phyloP scores from a whole-genome alignment of 2,329 filamentous ascomycete species.

The Blumeria graminis region DNA sequence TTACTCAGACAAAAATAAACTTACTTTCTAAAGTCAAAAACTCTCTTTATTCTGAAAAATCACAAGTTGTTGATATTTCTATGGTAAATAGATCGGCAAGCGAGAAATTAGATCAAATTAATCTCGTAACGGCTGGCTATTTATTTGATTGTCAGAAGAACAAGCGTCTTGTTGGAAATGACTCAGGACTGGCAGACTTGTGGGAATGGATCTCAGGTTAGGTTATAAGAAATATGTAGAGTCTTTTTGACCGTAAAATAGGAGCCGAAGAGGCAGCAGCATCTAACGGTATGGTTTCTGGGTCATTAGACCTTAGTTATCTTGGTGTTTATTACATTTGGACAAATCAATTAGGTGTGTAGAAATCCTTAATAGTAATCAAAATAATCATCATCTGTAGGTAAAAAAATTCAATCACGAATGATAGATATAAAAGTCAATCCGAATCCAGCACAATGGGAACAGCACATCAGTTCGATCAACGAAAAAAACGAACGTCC shows the following conservation, averaged over 20 bases:
- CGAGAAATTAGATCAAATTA: slow-evolving; percentile 20
- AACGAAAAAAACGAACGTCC: slow-evolving; percentile 38
- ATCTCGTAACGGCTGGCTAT: slow-evolving; percentile 36
- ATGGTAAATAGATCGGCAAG: slow-evolving; percentile 3
- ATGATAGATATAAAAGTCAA: slow-evolving; percentile 21
- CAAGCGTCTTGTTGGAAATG: slow-evolving; percentile 39
- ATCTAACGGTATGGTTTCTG: slow-evolving; percentile 44
- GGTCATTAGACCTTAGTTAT: slow-evolving; percentile 48
- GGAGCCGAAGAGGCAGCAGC: slow-evolving; percentile 39
- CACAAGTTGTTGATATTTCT: slow-evolving; percentile 9
- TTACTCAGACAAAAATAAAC: slow-evolving; percentile 2
- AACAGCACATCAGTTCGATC: slow-evolving; percentile 36
- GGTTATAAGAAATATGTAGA: not conserved
- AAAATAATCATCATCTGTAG: slow-evolving; percentile 14
- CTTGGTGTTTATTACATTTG: slow-evolving; percentile 51
- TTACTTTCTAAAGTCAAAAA: slow-evolving; percentile 13
- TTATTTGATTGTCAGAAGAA: slow-evolving; percentile 42
- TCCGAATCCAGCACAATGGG: slow-evolving; percentile 28
- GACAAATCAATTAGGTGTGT: slow-evolving; percentile 39
- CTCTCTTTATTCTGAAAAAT: slow-evolving; percentile 6
- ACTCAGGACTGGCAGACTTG: slow-evolving; percentile 52
- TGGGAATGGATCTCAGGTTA: slow-evolving; percentile 54
- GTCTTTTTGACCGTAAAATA: not conserved
- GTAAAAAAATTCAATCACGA: slow-evolving; percentile 23
- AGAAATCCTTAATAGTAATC: not conserved